phyloP scores from a whole-genome alignment of 768 basidiomycete genomes.

The Termitomyces sp. region DNA sequence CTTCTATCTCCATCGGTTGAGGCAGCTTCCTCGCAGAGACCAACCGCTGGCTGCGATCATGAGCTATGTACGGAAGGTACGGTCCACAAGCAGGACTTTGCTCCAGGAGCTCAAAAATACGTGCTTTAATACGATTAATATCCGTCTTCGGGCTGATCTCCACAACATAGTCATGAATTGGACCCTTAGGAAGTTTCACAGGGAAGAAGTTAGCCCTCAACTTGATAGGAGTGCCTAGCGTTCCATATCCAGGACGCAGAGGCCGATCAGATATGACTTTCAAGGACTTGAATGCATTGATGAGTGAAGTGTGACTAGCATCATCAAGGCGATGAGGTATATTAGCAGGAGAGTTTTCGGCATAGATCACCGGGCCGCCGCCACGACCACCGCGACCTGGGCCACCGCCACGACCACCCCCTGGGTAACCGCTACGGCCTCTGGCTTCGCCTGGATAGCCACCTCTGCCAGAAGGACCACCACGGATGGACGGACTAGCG shows the following conservation, averaged over 20 bases:
- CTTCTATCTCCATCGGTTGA: constrained; percentile 33
- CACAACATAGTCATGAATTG: constrained; percentile 52
- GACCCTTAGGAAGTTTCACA: constrained; percentile 37
- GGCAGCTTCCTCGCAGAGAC: constrained; percentile 40
- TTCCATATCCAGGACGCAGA: constrained; percentile 54
- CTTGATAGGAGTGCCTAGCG: constrained; percentile 36
- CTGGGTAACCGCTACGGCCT: constrained; percentile 16
- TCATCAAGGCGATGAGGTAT: constrained; percentile 30
- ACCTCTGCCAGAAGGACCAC: constrained; percentile 18
- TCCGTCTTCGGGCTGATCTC: constrained; percentile 42
- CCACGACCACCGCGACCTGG: constrained; percentile 14
- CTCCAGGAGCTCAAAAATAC: constrained; percentile 55
- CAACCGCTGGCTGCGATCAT: constrained; percentile 42
- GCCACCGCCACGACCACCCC: constrained; percentile 15
- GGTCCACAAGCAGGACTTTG: constrained; percentile 25
- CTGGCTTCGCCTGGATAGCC: constrained; percentile 16
- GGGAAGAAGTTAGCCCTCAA: constrained; percentile 64
- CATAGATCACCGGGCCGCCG: constrained; percentile 32
- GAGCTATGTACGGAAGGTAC: constrained; percentile 40
- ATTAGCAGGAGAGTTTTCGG: constrained; percentile 26
- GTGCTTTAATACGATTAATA: constrained; percentile 36
- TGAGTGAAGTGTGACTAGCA: constrained; percentile 28
- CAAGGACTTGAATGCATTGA: constrained; percentile 30
- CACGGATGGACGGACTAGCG: constrained; percentile 17
- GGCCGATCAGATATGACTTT: constrained; percentile 32